phyloP scores from a whole-genome alignment of 2,329 filamentous ascomycete species.

The Pseudogymnoascus sp. region DNA sequence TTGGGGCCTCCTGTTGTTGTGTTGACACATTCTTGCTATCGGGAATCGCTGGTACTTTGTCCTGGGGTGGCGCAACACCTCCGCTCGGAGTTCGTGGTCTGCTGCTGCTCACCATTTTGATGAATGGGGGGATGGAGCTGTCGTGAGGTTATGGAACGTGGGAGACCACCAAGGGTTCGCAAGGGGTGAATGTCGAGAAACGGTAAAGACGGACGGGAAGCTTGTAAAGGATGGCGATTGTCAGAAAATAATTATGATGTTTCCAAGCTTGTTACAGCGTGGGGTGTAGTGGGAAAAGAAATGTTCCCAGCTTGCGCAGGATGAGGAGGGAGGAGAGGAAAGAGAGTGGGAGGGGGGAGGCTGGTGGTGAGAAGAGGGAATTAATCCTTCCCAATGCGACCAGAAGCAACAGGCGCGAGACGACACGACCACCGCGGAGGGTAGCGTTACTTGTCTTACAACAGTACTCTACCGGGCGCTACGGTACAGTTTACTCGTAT shows the following conservation, averaged over 20 bases:
- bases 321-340: not conserved
- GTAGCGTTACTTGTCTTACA: not conserved
- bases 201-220: not conserved
- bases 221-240: not conserved
- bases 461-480: not conserved
- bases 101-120: constrained; percentile 25
- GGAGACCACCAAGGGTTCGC: not conserved
- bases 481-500: not conserved
- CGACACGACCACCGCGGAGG: not conserved
- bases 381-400: constrained; percentile 7
- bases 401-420: not conserved
- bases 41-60: constrained; percentile 28
- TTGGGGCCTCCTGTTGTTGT: constrained; percentile 23
- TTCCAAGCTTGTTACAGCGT: not conserved
- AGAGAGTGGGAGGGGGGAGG: not conserved
- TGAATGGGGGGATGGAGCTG: constrained; percentile 20
- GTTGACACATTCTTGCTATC: constrained; percentile 27
- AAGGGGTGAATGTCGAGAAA: not conserved
- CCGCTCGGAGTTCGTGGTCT: constrained; percentile 31
- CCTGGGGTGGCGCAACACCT: constrained; percentile 24
- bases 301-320: not conserved
- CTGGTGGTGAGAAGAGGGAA: constrained; percentile 4
- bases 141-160: not conserved
- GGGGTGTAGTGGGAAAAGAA: not conserved
- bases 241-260: not conserved